Evolutionary conservation across 768 basidiomycete species (phyloP).

Genomic region (Daedaleopsis sinensis): DNA sequence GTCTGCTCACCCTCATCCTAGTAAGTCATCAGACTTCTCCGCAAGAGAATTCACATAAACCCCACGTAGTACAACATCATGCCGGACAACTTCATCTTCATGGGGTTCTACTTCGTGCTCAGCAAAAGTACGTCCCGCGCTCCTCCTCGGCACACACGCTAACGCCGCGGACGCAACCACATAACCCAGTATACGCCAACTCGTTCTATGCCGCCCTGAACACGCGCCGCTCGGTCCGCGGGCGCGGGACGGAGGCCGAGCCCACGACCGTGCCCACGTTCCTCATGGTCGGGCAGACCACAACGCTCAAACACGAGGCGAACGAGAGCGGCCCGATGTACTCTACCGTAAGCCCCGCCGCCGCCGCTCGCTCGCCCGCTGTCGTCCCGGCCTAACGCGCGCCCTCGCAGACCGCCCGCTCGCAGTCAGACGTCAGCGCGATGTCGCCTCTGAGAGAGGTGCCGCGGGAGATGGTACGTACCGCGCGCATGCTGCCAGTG

Average conservation of each 20-base stretch:
- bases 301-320: slow-evolving; percentile 16
- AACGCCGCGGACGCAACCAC: not conserved
- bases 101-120: slow-evolving; percentile 63
- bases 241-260: slow-evolving; percentile 54
- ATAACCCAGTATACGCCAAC: slow-evolving; percentile 54
- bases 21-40: slow-evolving; percentile 39
- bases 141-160: not conserved
- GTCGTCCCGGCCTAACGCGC: too few relatives aligned
- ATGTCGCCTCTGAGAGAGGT: slow-evolving; percentile 15
- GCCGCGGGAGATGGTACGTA: slow-evolving; percentile 13
- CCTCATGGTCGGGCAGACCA: slow-evolving; percentile 32
- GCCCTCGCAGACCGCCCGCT: slow-evolving; percentile 1
- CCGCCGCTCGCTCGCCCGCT: too few relatives aligned
- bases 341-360: slow-evolving; percentile 15
- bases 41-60: too few relatives aligned
- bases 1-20: slow-evolving; percentile 53
- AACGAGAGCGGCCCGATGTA: slow-evolving; percentile 12
- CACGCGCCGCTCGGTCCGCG: slow-evolving; percentile 56
- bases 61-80: slow-evolving; percentile 54
- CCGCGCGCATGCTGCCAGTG: not conserved
- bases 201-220: slow-evolving; percentile 73
- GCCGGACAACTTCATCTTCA: slow-evolving; percentile 59
- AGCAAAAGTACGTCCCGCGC: slow-evolving; percentile 55
- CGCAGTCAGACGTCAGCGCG: slow-evolving; percentile 1
- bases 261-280: slow-evolving; percentile 29